phyloP scores from a whole-genome alignment of 805 yeast species.

The Nakazawaea sp. region DNA sequence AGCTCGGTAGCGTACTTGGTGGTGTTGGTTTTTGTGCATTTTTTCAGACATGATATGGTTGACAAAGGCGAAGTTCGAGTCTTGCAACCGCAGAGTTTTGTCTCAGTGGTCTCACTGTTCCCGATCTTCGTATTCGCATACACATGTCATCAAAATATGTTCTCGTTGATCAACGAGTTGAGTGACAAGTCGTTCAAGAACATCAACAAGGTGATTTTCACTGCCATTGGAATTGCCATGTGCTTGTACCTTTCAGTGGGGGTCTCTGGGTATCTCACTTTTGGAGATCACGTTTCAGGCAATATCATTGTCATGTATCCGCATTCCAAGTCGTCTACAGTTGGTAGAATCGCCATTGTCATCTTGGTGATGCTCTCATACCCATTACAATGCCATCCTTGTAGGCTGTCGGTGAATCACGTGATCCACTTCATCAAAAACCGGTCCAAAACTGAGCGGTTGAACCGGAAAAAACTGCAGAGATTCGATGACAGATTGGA shows the following conservation, averaged over 20 bases:
- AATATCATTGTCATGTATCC: constrained; percentile 79
- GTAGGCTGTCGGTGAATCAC: constrained; percentile 75
- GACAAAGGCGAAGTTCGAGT: constrained; percentile 44
- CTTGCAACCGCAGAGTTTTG: constrained; percentile 37
- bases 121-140: constrained; percentile 93
- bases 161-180: constrained; percentile 80
- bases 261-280: constrained; percentile 75
- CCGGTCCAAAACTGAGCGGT: constrained; percentile 14
- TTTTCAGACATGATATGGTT: constrained; percentile 47
- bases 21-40: constrained; percentile 68
- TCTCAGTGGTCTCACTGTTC: constrained; percentile 58
- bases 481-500: constrained; percentile 9
- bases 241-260: constrained; percentile 68
- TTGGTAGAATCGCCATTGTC: constrained; percentile 79
- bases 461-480: constrained; percentile 13
- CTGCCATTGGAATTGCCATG: constrained; percentile 56
- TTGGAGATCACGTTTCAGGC: constrained; percentile 74
- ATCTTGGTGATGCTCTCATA: constrained; percentile 76
- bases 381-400: constrained; percentile 89
- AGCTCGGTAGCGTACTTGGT: constrained; percentile 75
- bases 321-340: constrained; percentile 52
- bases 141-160: constrained; percentile 96
- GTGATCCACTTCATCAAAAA: constrained; percentile 45
- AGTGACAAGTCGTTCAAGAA: constrained; percentile 41
- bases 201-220: constrained; percentile 38